A percentile compares a stretch with the other conserved stretches of the same genome.
Conservation (phyloP, 2,329 filamentous ascomycete species). For the Sporothrix humicola region DNA sequence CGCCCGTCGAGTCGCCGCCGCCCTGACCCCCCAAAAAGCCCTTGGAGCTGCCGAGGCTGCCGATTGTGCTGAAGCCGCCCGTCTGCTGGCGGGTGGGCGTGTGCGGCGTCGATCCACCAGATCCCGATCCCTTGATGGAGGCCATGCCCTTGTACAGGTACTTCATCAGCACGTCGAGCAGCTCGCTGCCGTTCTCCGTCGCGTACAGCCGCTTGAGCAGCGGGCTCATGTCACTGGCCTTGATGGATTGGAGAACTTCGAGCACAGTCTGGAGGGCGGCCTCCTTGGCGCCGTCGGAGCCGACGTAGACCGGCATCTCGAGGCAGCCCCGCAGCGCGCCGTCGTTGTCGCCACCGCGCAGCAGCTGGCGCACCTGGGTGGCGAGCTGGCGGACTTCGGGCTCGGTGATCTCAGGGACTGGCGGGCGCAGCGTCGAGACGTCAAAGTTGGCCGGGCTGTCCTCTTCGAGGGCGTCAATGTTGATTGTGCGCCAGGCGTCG, state of each 20-base stretch:
- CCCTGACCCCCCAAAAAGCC: constrained; percentile 50
- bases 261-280: constrained; percentile 85
- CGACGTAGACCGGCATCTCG: constrained; percentile 81
- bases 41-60: constrained; percentile 40
- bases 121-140: constrained; percentile 45
- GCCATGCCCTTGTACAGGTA: constrained; percentile 98
- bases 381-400: constrained; percentile 78
- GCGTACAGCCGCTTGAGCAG: constrained; percentile 82
- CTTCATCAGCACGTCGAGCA: constrained; percentile 94
- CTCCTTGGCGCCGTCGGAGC: constrained; percentile 67
- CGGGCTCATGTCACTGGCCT: constrained; percentile 92
- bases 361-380: constrained; percentile 82
- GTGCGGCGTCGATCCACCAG: constrained; percentile 45
- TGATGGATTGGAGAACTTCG: constrained; percentile 94
- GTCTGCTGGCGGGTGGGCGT: constrained; percentile 69
- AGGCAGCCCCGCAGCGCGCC: constrained; percentile 83
- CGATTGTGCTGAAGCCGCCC: constrained; percentile 86
- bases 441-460: constrained; percentile 94
- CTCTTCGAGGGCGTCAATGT: constrained; percentile 88
- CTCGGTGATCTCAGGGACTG: constrained; percentile 74
- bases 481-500: constrained; percentile 83
- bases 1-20: constrained; percentile 71
- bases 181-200: constrained; percentile 79
- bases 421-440: constrained; percentile 78
- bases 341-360: constrained; percentile 84